phyloP scores from a whole-genome alignment of 441 rosid species.

The Breynia disticha region DNA sequence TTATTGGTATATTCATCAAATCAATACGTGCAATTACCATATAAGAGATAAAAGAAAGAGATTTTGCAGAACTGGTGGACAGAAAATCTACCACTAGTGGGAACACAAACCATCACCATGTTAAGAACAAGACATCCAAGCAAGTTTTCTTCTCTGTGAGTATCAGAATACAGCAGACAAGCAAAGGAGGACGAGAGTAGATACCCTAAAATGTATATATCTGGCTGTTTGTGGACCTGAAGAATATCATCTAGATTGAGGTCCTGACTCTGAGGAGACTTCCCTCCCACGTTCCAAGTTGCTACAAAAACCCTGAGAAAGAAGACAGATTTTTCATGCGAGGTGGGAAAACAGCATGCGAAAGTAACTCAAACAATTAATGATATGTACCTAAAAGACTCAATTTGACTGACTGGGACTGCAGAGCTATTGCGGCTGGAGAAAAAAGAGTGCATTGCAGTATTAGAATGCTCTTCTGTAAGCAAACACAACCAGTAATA shows the following conservation, averaged over 20 bases:
- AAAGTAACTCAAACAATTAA: background rate
- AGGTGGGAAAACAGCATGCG: background rate
- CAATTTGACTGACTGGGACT: constrained; percentile 33
- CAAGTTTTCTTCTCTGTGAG: too few relatives aligned
- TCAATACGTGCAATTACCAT: too few relatives aligned
- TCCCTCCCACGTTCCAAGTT: constrained; percentile 97
- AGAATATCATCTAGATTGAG: constrained; percentile 74
- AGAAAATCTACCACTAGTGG: too few relatives aligned
- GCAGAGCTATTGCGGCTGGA: constrained; percentile 22
- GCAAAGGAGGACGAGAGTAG: constrained; percentile 1
- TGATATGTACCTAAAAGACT: constrained; percentile 44
- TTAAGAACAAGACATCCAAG: too few relatives aligned
- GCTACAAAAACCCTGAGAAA: constrained; percentile 57
- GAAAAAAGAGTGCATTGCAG: constrained; percentile 35
- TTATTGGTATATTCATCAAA: too few relatives aligned
- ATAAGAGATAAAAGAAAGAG: too few relatives aligned
- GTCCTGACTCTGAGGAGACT: constrained; percentile 45
- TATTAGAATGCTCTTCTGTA: constrained; percentile 40
- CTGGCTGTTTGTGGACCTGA: constrained; percentile 61
- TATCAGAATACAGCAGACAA: background rate
- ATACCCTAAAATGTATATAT: constrained; percentile 82
- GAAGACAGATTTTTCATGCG: background rate
- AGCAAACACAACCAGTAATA: constrained; percentile 13
- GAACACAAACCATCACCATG: too few relatives aligned
- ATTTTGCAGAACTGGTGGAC: too few relatives aligned